Percentiles rank a stretch among this genome's conserved stretches.
phyloP scores from a whole-genome alignment of 106 monocot genomes.

The Dendrobium nobile region DNA sequence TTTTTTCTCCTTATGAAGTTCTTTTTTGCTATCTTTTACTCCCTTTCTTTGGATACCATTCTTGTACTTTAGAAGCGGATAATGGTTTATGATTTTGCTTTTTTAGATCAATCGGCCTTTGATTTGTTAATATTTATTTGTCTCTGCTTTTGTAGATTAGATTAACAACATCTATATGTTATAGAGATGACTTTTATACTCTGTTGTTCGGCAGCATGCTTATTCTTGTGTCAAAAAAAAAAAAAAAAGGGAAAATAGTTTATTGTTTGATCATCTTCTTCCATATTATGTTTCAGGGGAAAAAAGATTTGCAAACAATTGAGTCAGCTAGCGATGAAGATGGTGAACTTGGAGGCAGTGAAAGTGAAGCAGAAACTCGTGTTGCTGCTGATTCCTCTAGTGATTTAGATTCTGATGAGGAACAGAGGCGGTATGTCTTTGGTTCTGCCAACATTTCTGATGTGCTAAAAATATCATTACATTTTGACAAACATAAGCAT shows the following conservation, averaged over 20 bases:
- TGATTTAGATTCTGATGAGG: constrained; percentile 74
- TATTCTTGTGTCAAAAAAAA: not conserved
- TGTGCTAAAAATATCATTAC: not conserved
- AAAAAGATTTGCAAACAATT: constrained; percentile 57
- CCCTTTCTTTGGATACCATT: not conserved
- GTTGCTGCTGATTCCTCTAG: constrained; percentile 22
- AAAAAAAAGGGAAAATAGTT: not conserved
- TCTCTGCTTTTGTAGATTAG: not conserved
- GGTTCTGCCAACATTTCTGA: not conserved
- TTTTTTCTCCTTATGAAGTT: not conserved
- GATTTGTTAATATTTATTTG: not conserved
- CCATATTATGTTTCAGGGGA: constrained; percentile 38
- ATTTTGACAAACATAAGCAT: not conserved
- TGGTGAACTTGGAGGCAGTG: constrained; percentile 40
- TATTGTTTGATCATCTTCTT: constrained; percentile 2
- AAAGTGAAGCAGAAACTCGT: constrained; percentile 36
- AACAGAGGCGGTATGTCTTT: constrained; percentile 44
- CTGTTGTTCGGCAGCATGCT: not conserved
- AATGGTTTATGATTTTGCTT: no score
- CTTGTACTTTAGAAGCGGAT: not conserved
- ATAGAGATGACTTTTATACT: not conserved
- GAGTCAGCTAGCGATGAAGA: constrained; percentile 58
- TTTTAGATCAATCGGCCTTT: no score
- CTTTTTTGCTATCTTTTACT: not conserved
- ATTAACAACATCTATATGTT: no score